Evolutionary conservation across 257 asterid species (phyloP), one percentile per base, ranked within the genome.

Genomic region (Primulina tabacum): DNA sequence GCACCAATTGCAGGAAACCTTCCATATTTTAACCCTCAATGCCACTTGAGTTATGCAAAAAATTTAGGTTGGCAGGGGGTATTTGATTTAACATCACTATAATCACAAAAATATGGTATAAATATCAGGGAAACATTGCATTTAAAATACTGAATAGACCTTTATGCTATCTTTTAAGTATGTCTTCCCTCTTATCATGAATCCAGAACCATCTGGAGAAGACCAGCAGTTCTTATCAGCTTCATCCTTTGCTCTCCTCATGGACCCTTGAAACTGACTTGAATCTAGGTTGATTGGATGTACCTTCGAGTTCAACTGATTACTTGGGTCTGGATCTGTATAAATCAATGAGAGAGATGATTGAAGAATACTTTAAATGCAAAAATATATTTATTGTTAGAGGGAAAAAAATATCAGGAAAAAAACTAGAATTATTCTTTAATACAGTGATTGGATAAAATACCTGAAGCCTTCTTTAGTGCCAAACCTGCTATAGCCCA

Each of bases 101-200:
- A 37, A 28, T 40, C 61, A n/a, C 10, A 69, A 76, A 73, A 55
- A 63, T 4, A 62, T 65, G 68, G 43, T 65, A 34, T 34, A 66
- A 33, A 50, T 24, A 47, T 62, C 58, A 28, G 35, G 20, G 14
- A 71, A 61, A 34, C 37, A 32, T 18, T 57, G 37, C 43, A 65
- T 35, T 21, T 29, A 58, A 34, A 63, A 58, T 62, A 52, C 37
- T 71, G 71, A 73, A 67, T 68, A 56, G 56, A 91, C 99, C 96
- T 94, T 94, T 65, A 75, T 77, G 82, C 83, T 82, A 74, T 94
- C 98, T 78, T 84, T 86, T 84, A 94, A 84, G 85, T 94, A 94
- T 63, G 95, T 84, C 78, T 88, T 88, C 78, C 99, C 99, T 81
- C 99, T 86, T 78, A 94, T 79, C 98, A 88, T 84, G 85, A 94